A percentile compares a stretch with the other conserved stretches of the same genome.
These are phyloP conservation scores for Aspergillus floridensis DNA, from an alignment of 2,329 filamentous ascomycete species.

Conservation along the genomic window DNA sequence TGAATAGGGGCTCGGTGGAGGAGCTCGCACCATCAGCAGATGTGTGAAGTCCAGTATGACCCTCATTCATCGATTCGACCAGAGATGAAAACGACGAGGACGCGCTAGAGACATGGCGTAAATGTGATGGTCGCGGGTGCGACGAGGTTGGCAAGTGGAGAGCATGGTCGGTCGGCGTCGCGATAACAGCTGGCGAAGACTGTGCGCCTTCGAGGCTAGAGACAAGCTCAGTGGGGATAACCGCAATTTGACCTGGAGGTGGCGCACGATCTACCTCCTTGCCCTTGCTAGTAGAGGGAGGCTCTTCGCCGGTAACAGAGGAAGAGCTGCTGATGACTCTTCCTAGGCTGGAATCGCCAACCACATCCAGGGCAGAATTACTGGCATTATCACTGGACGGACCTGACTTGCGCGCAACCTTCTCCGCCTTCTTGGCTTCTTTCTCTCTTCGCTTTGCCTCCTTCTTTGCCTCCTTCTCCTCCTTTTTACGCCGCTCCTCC, in stretches of 20 bases:
- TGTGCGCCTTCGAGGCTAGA: constrained; percentile 20
- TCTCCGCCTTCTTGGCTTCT: constrained; percentile 72
- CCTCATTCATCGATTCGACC: constrained; percentile 57
- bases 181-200: neutral
- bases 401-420: constrained; percentile 64
- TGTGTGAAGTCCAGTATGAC: constrained; percentile 31
- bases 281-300: constrained; percentile 55
- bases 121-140: constrained; percentile 63
- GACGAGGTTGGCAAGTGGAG: constrained; percentile 27
- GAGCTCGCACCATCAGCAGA: constrained; percentile 50
- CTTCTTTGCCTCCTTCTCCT: constrained; percentile 76
- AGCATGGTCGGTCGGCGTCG: constrained; percentile 19
- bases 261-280: constrained; percentile 64
- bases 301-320: constrained; percentile 38
- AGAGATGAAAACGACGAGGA: constrained; percentile 80
- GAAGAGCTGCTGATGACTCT: constrained; percentile 38
- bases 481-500: constrained; percentile 84
- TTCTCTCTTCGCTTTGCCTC: constrained; percentile 83
- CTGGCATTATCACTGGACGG: constrained; percentile 58
- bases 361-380: constrained; percentile 57
- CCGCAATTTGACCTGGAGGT: constrained; percentile 14
- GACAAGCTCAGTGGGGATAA: constrained; percentile 34
- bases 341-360: constrained; percentile 35
- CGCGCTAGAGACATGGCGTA: constrained; percentile 81
- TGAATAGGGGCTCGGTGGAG: constrained; percentile 77